Percentiles rank a stretch among this genome's conserved stretches.
Evolutionary conservation across 306 rosid genomes (phyloP).

Genomic region (Morella rubra): DNA sequence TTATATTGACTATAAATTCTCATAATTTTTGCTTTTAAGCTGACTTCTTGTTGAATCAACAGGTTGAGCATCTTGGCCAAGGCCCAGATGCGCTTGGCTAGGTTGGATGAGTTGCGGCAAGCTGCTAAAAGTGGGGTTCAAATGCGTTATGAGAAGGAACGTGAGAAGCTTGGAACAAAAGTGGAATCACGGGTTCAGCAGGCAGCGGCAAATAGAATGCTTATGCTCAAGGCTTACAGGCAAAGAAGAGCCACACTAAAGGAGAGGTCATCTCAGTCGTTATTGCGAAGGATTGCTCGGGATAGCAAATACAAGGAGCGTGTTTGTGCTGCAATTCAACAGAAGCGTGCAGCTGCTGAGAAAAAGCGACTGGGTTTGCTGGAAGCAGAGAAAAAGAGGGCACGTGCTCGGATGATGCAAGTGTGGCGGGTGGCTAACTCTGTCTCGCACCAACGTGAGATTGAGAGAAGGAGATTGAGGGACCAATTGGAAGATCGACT

Average conservation of each 20-base stretch:
- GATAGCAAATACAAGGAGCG: slow-evolving; percentile 88
- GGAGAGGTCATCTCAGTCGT: slow-evolving; percentile 85
- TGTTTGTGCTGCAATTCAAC: slow-evolving; percentile 81
- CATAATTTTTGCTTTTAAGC: slow-evolving; percentile 1
- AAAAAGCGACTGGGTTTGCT: slow-evolving; percentile 65
- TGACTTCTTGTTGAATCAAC: slow-evolving; percentile 35
- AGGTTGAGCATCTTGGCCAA: slow-evolving; percentile 77
- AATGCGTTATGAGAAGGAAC: slow-evolving; percentile 67
- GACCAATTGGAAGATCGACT: slow-evolving; percentile 85
- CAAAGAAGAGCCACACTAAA: slow-evolving; percentile 82
- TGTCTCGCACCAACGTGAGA: slow-evolving; percentile 84
- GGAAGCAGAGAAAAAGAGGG: slow-evolving; percentile 90
- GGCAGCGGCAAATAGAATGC: slow-evolving; percentile 90
- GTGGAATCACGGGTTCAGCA: slow-evolving; percentile 85
- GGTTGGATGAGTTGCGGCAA: slow-evolving; percentile 81
- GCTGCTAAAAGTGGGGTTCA: slow-evolving; percentile 81
- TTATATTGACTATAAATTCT: background rate
- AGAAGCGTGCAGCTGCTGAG: slow-evolving; percentile 90
- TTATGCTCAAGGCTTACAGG: slow-evolving; percentile 66
- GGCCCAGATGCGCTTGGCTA: slow-evolving; percentile 84
- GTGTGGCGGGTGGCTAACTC: slow-evolving; percentile 72
- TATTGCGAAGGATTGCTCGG: slow-evolving; percentile 71
- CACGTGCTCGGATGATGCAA: slow-evolving; percentile 70
- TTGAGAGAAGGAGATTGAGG: slow-evolving; percentile 74
- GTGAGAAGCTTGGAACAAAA: slow-evolving; percentile 66